Conservation (phyloP, 2,329 filamentous ascomycete genomes). For the Colletotrichum salicis region DNA sequence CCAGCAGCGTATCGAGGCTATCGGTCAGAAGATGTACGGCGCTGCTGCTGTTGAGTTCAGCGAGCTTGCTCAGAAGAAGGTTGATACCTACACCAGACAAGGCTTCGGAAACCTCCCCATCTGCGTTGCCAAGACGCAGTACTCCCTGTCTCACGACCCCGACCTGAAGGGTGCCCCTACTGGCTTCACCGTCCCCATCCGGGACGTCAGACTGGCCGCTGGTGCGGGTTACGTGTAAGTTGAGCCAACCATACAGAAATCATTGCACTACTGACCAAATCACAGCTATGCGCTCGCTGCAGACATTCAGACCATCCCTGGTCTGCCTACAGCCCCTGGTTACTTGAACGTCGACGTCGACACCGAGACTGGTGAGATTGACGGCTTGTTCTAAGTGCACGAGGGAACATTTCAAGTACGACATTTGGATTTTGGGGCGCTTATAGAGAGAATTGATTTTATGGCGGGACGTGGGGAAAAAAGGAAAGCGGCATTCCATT, state of each 20-base stretch:
- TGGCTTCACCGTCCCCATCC: conserved; percentile 93
- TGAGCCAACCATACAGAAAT: conserved; percentile 2
- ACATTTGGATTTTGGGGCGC: background rate
- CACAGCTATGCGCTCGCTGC: conserved; percentile 88
- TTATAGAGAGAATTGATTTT: background rate
- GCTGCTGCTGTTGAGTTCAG: conserved; percentile 91
- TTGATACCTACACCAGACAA: conserved; percentile 92
- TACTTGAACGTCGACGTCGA: conserved; percentile 94
- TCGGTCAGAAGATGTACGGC: conserved; percentile 94
- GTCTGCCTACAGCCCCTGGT: conserved; percentile 91
- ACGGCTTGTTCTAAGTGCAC: conserved; percentile 81
- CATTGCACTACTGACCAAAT: conserved; percentile 48
- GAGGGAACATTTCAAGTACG: background rate
- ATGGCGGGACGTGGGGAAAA: conserved; percentile 11
- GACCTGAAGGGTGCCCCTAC: conserved; percentile 93
- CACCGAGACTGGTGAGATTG: conserved; percentile 83
- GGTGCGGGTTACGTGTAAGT: conserved; percentile 90
- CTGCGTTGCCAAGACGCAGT: conserved; percentile 98
- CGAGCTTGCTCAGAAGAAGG: conserved; percentile 93
- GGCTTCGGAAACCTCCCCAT: conserved; percentile 94
- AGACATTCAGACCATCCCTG: conserved; percentile 98
- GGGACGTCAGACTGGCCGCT: conserved; percentile 92
- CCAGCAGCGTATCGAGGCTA: conserved; percentile 89
- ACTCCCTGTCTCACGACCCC: conserved; percentile 93
- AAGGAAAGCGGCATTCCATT: conserved; percentile 30